Conservation (phyloP, 2,329 filamentous ascomycete genomes). For the Aspergillus intermedius region DNA sequence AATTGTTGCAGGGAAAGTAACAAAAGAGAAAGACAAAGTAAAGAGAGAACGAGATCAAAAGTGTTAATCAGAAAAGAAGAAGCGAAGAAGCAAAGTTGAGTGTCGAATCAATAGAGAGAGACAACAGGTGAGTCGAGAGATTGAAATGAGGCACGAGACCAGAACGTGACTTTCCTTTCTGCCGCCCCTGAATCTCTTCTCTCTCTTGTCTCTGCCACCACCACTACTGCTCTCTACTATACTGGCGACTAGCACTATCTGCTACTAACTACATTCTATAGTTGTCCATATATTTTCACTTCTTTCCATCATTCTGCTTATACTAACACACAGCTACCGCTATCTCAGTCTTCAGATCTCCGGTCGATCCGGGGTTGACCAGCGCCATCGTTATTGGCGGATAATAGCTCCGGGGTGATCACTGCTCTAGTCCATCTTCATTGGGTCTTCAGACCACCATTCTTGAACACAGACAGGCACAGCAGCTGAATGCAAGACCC, state of each 20-base stretch:
- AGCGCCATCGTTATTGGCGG: neutral
- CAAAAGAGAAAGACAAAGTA: neutral
- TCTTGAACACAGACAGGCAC: neutral
- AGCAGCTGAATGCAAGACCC: neutral
- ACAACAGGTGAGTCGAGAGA: slow-evolving; percentile 1
- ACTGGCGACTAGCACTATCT: neutral
- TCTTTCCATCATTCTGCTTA: neutral
- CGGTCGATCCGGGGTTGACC: slow-evolving; percentile 13
- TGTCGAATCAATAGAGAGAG: neutral
- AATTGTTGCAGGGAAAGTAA: neutral
- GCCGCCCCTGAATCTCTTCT: neutral
- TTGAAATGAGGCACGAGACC: slow-evolving; percentile 2
- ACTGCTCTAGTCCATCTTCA: neutral
- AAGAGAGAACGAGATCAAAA: neutral
- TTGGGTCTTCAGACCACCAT: too few relatives aligned
- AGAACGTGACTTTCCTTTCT: neutral
- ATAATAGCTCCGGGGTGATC: neutral
- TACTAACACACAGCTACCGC: neutral
- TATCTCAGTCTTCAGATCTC: slow-evolving; percentile 2
- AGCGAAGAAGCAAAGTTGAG: neutral
- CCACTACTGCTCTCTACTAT: neutral
- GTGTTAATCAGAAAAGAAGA: neutral
- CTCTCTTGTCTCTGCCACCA: neutral
- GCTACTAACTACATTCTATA: neutral
- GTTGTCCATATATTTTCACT: neutral